Evolutionary conservation across 139 green algal species (phyloP).

Genomic region (Micractinium sp.): DNA sequence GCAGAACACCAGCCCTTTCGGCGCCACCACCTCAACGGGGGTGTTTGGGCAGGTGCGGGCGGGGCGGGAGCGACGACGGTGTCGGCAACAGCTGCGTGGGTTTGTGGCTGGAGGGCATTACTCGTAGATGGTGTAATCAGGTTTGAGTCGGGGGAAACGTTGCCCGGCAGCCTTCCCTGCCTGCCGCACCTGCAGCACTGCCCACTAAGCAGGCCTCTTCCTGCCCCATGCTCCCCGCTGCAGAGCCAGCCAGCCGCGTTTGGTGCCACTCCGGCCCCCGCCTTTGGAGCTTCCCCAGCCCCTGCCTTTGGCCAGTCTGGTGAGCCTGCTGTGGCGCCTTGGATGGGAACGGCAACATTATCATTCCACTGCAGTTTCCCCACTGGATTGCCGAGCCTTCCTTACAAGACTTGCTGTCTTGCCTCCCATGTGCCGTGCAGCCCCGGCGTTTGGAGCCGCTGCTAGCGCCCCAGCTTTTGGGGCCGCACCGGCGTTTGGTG

Average conservation of each 20-base stretch:
- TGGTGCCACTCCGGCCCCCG: background rate
- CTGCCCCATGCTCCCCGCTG: background rate
- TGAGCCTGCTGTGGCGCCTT: background rate
- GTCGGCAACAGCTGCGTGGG: too few species aligned
- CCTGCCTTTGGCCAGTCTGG: constrained; percentile 58
- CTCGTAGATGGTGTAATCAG: too few species aligned
- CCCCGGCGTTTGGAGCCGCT: constrained; percentile 50
- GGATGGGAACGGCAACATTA: too few species aligned
- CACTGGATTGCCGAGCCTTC: too few species aligned
- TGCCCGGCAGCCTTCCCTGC: background rate
- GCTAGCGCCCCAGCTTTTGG: constrained; percentile 58
- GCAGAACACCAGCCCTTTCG: constrained; percentile 45
- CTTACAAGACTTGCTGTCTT: background rate
- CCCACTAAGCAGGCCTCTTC: background rate
- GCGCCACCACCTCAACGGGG: constrained; percentile 34
- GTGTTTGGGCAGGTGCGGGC: constrained; percentile 49
- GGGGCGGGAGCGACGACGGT: too few species aligned
- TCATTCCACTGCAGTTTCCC: too few species aligned
- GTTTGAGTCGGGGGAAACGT: too few species aligned
- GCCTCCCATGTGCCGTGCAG: background rate
- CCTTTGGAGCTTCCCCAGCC: constrained; percentile 49
- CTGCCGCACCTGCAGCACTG: background rate
- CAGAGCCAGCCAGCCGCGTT: constrained; percentile 9
- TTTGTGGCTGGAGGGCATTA: too few species aligned
- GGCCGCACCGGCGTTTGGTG: constrained; percentile 40